Conservation (phyloP, 2,329 filamentous ascomycete species). For the Aspergillus pseudoterreus region DNA sequence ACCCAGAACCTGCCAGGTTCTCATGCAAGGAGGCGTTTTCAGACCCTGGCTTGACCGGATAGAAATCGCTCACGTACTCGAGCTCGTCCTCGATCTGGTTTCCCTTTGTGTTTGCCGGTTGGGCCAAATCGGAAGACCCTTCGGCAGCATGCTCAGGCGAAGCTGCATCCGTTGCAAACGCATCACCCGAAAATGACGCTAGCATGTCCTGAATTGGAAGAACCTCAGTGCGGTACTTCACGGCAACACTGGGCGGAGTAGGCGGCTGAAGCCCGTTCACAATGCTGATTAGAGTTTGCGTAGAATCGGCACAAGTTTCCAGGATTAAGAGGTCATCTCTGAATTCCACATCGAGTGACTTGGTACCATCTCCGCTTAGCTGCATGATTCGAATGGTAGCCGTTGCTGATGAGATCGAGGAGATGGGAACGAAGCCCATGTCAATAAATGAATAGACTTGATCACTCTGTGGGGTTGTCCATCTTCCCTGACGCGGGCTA, state of each 20-base stretch:
- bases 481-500: slow-evolving; percentile 26
- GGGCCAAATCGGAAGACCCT: slow-evolving; percentile 48
- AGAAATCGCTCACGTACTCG: slow-evolving; percentile 56
- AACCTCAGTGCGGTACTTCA: slow-evolving; percentile 82
- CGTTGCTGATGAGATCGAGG: slow-evolving; percentile 79
- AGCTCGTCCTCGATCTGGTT: slow-evolving; percentile 38
- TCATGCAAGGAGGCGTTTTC: slow-evolving; percentile 19
- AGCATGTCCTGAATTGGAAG: slow-evolving; percentile 85
- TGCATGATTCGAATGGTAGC: slow-evolving; percentile 60
- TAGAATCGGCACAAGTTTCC: slow-evolving; percentile 95
- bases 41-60: slow-evolving; percentile 41
- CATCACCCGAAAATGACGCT: slow-evolving; percentile 83
- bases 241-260: slow-evolving; percentile 72
- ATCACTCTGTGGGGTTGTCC: slow-evolving; percentile 30
- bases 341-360: slow-evolving; percentile 73
- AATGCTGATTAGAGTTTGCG: slow-evolving; percentile 79
- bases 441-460: slow-evolving; percentile 52
- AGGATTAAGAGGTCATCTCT: slow-evolving; percentile 82
- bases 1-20: slow-evolving; percentile 33
- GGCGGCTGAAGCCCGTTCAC: slow-evolving; percentile 79
- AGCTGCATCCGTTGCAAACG: slow-evolving; percentile 52
- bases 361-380: slow-evolving; percentile 55
- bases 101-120: slow-evolving; percentile 32
- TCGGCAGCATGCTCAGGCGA: slow-evolving; percentile 25
- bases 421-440: slow-evolving; percentile 79